Conservation (phyloP, 345 rosid genomes). For the Eucalyptus sp. region DNA sequence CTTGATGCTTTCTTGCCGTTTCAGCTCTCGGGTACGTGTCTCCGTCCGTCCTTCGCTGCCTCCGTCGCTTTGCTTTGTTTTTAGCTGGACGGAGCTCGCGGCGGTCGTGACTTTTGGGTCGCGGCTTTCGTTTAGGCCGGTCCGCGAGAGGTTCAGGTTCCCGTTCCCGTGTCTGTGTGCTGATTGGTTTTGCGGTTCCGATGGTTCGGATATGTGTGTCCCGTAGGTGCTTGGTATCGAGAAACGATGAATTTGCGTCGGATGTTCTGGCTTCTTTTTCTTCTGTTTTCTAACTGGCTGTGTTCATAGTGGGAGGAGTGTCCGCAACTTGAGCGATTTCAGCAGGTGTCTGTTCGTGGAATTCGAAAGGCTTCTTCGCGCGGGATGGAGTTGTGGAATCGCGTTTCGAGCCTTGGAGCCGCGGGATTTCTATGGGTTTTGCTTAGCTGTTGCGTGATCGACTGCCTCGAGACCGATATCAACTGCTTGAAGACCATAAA, state of each 20-base stretch:
- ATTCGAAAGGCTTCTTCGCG: not conserved
- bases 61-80: not conserved
- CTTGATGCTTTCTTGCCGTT: not conserved
- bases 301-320: not conserved
- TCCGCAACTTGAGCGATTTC: not conserved
- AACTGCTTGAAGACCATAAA: conserved; percentile 34
- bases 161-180: not conserved
- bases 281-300: not conserved
- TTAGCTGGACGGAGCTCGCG: not conserved
- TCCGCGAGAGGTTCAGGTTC: not conserved
- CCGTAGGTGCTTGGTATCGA: not conserved
- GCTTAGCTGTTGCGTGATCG: conserved; percentile 19
- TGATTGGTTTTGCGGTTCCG: not conserved
- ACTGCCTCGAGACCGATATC: conserved; percentile 28
- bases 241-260: not conserved
- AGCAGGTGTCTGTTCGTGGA: not conserved
- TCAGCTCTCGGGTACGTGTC: not conserved
- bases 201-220: not conserved
- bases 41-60: not conserved
- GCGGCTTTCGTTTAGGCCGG: not conserved
- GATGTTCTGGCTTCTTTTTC: not conserved
- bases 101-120: not conserved
- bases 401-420: not conserved
- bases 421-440: conserved; percentile 17
- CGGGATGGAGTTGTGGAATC: not conserved